Base-by-base conservation (phyloP, 352 stramenopile species). In the Globisporangium carolinianum region DNA sequence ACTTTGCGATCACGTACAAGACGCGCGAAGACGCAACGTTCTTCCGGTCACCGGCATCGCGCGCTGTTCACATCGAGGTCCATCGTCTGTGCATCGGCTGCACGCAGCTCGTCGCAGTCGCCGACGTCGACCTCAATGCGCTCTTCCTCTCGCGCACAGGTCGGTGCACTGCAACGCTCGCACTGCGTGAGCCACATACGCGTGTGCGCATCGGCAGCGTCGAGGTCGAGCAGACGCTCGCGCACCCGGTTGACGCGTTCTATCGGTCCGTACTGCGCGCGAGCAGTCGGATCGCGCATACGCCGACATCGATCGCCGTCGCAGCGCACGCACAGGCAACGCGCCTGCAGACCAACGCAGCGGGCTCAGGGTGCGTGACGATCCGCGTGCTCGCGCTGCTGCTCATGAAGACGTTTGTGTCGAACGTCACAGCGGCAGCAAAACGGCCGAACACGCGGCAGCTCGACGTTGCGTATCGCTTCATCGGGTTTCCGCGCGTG, bases 1-100 rank as follows among this genome's bases (percentile, higher is more conserved):
- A 79, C 15, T 61, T 79, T 42, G 59, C 60, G 0, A 58, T 79
- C 43, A 68, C 63, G 35, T 79, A 65, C 61, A 76, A 74, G 38
- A 37, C 72, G 1, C 47, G 56, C 6, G 39, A 72, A 3, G 60
- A 74, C 14, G 46, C 24, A 6, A 48, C 58, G 17, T 76, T 76
- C 46, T 69, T 65, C 35, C 47, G 18, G 7, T 70, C 68, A 0
- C 62, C 58, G 2, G 11, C 66, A 0, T 50, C 68, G 2, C 48
- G 56, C 2, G 41, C 57, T 0, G 14, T 72, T 0, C 53, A 17
- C 6, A 51, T 79, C 8, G 71, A 79, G 38, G 53, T 79, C 0
- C 61, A 76, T 15, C 38, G 60, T 15, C 17, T 73, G 2, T 9
- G 15, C 0, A 2, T 70, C 4, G 53, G 55, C 3, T 41, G 37